These are phyloP conservation scores for Neurospora sp. DNA, from an alignment of 495 filamentous ascomycete species.

Conservation along the genomic window DNA sequence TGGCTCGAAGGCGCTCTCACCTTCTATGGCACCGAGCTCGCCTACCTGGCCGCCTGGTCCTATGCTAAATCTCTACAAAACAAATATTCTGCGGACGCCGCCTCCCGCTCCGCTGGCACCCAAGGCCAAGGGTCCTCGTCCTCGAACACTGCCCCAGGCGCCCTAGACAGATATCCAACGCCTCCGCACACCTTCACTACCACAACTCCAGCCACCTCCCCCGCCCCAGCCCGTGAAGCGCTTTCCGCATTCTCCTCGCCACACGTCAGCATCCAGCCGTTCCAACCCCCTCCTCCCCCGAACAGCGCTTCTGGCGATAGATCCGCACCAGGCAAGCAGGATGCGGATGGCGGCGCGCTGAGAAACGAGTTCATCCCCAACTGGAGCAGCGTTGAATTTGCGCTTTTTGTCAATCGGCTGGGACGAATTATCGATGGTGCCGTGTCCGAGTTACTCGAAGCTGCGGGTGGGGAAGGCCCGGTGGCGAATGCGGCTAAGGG, in stretches of 20 bases:
- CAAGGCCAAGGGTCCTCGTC: not conserved
- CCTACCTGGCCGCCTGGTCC: conserved; percentile 50
- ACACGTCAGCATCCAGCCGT: not conserved
- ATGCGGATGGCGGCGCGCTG: conserved; percentile 53
- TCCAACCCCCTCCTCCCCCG: not conserved
- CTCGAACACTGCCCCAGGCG: not conserved
- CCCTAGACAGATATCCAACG: not conserved
- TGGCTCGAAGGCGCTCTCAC: conserved; percentile 57
- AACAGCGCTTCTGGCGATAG: not conserved
- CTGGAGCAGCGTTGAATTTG: conserved; percentile 52
- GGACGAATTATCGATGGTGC: conserved; percentile 21
- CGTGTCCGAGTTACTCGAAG: conserved; percentile 11
- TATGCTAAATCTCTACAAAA: conserved; percentile 31
- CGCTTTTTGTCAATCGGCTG: conserved; percentile 38
- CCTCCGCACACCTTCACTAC: not conserved
- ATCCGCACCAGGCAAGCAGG: conserved; percentile 9
- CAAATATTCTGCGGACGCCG: not conserved
- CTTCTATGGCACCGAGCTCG: conserved; percentile 64
- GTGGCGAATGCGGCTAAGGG: conserved; percentile 6
- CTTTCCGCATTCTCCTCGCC: not conserved
- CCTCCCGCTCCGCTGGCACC: not conserved
- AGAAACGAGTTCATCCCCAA: conserved; percentile 54
- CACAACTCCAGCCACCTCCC: not conserved
- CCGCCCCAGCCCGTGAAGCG: not conserved
- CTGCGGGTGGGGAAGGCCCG: conserved; percentile 4